Evolutionary conservation across 2,329 filamentous ascomycete genomes (phyloP).

Genomic region (Cercospora sp.): DNA sequence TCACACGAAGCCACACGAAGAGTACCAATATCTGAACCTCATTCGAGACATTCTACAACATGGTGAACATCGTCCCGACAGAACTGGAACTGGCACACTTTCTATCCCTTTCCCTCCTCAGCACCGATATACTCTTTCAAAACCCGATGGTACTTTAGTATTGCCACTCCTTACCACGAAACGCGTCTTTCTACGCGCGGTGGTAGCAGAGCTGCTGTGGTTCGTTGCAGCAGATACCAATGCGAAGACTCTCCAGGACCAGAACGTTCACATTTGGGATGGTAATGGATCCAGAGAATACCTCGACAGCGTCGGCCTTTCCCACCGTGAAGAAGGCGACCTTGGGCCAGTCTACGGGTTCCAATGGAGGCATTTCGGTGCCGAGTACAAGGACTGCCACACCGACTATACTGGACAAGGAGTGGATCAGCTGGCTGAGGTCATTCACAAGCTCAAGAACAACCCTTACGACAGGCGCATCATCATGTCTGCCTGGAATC

Average conservation of each 20-base stretch:
- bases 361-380: constrained; percentile 98
- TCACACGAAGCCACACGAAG: constrained; percentile 64
- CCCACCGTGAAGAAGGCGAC: constrained; percentile 81
- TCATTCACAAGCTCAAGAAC: constrained; percentile 80
- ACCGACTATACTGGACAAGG: constrained; percentile 85
- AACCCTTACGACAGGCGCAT: constrained; percentile 88
- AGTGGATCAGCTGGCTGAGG: constrained; percentile 87
- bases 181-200: constrained; percentile 87
- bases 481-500: constrained; percentile 93
- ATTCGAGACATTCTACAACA: constrained; percentile 78
- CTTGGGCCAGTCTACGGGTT: constrained; percentile 96
- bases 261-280: constrained; percentile 96
- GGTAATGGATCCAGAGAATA: constrained; percentile 90
- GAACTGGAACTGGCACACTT: constrained; percentile 89
- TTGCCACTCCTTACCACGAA: constrained; percentile 96
- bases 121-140: constrained; percentile 81
- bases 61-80: constrained; percentile 88
- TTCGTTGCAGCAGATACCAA: constrained; percentile 86
- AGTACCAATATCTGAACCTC: constrained; percentile 89
- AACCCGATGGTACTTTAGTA: constrained; percentile 59
- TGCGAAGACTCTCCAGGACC: constrained; percentile 70
- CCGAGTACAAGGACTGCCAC: constrained; percentile 76
- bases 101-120: constrained; percentile 85
- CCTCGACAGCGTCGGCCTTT: constrained; percentile 80
- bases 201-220: constrained; percentile 93